These are phyloP conservation scores for Komagataella pseudopastoris DNA, from an alignment of 805 yeast genomes.

Conservation along the genomic window DNA sequence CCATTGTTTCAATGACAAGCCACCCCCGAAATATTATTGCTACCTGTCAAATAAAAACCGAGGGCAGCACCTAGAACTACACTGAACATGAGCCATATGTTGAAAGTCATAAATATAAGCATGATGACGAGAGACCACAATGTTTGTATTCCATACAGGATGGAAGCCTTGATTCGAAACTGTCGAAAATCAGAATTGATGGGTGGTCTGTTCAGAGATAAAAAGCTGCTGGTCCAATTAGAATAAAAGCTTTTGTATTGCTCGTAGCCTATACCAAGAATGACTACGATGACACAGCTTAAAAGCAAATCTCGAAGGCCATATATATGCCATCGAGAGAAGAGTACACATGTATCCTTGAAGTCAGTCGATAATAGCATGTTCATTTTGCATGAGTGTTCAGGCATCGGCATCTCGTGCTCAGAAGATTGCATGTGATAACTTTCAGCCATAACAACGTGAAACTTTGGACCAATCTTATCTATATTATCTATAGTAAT, in stretches of 20 bases:
- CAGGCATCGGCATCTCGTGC: not conserved
- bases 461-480: not conserved
- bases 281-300: conserved; percentile 18
- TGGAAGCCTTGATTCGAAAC: conserved; percentile 10
- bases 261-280: conserved; percentile 23
- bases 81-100: conserved; percentile 30
- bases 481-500: too few relatives aligned
- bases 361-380: conserved; percentile 31
- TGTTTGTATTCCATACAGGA: conserved; percentile 25
- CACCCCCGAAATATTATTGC: not conserved
- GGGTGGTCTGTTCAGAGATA: not conserved
- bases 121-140: conserved; percentile 29
- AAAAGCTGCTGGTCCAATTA: conserved; percentile 8
- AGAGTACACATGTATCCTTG: conserved; percentile 26
- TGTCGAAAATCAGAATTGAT: not conserved
- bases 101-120: conserved; percentile 35
- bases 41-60: conserved; percentile 19
- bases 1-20: conserved; percentile 1
- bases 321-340: conserved; percentile 24
- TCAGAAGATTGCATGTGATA: not conserved
- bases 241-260: conserved; percentile 14
- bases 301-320: conserved; percentile 18
- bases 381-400: conserved; percentile 18
- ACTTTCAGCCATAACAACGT: not conserved
- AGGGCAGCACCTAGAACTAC: conserved; percentile 26